Percentiles rank a stretch among this genome's conserved stretches.
These are phyloP conservation scores for Pythium folliculosum DNA, from an alignment of 352 stramenopile genomes.

Conservation along the genomic window DNA sequence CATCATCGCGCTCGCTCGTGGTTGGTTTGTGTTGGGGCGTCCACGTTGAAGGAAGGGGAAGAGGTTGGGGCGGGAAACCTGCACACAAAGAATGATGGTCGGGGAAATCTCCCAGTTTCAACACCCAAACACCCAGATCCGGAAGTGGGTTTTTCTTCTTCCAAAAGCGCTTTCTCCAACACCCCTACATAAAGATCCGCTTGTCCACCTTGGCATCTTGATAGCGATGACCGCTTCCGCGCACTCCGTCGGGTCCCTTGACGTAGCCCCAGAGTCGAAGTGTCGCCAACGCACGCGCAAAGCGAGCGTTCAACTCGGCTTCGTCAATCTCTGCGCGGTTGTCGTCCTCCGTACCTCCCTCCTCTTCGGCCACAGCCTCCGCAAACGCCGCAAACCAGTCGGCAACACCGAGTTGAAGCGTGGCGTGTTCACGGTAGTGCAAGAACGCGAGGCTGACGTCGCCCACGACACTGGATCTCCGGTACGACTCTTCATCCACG, in stretches of 20 bases:
- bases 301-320: constrained; percentile 55
- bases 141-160: constrained; percentile 3
- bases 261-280: constrained; percentile 69
- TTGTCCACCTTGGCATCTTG: constrained; percentile 75
- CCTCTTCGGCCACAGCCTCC: constrained; percentile 34
- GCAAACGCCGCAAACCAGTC: constrained; percentile 75
- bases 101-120: constrained; percentile 22
- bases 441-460: constrained; percentile 69
- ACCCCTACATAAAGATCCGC: constrained; percentile 69
- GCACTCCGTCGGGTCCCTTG: constrained; percentile 21
- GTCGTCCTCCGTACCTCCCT: constrained; percentile 12
- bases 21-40: neutral
- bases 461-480: constrained; percentile 27
- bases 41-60: neutral
- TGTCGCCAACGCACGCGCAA: constrained; percentile 66
- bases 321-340: constrained; percentile 20
- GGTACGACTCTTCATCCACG: constrained; percentile 30
- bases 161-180: constrained; percentile 2
- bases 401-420: constrained; percentile 53
- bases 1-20: neutral
- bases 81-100: constrained; percentile 26
- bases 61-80: constrained; percentile 7
- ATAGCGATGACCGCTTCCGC: constrained; percentile 16
- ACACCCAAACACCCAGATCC: constrained; percentile 13
- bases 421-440: constrained; percentile 71